Evolutionary conservation across 305 asterid genomes (phyloP).

Genomic region (Fraxinus velutina): DNA sequence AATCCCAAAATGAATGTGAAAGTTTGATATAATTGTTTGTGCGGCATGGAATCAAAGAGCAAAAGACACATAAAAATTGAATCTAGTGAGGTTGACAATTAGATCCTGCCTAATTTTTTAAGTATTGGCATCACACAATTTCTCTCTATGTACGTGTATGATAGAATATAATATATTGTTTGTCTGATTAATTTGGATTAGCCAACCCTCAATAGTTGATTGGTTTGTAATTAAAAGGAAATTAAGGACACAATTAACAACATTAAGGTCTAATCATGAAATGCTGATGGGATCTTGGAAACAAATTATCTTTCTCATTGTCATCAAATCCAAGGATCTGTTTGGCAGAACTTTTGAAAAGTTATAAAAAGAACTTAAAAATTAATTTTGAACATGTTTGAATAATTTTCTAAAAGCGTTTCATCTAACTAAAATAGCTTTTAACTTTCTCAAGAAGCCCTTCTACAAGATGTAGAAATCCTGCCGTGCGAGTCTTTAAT

Average conservation of each 20-base stretch:
- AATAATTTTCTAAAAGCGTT: not conserved
- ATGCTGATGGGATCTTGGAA: conserved; percentile 44
- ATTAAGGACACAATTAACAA: conserved; percentile 12
- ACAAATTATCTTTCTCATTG: conserved; percentile 3
- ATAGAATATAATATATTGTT: not conserved
- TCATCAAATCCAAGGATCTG: not conserved
- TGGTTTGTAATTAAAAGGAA: conserved; percentile 19
- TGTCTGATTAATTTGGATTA: not conserved
- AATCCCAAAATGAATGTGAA: conserved; percentile 19
- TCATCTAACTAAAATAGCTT: not conserved
- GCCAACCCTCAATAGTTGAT: conserved; percentile 27
- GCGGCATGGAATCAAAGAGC: conserved; percentile 12
- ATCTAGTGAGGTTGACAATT: conserved; percentile 22
- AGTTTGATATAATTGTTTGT: conserved; percentile 16
- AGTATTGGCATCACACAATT: not conserved
- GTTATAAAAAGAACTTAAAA: not conserved
- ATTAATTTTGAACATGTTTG: not conserved
- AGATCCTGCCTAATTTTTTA: conserved; percentile 5
- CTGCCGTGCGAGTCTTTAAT: not conserved
- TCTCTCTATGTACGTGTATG: not conserved
- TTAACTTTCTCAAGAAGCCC: not conserved
- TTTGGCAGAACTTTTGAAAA: not conserved
- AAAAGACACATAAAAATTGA: conserved; percentile 19
- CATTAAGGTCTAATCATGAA: conserved; percentile 5
- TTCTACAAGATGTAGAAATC: not conserved